Conservation (phyloP, 768 basidiomycete species). For the Termitomyces sp. region DNA sequence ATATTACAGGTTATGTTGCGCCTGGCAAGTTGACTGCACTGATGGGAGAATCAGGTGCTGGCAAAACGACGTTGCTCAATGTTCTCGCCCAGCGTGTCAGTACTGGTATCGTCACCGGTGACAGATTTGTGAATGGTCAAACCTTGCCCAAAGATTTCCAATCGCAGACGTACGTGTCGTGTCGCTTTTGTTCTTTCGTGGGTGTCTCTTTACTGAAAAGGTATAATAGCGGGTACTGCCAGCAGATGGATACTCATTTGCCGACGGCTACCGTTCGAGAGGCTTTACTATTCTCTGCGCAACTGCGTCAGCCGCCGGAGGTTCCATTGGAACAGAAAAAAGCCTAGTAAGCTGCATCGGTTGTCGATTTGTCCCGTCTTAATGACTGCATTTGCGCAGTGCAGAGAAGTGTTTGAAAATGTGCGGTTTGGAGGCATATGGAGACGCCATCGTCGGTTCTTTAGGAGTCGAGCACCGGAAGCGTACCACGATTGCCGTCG, state of each 20-base stretch:
- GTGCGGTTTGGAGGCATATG: slow-evolving; percentile 61
- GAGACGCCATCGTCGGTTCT: slow-evolving; percentile 64
- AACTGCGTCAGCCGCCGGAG: slow-evolving; percentile 64
- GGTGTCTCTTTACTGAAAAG: background rate
- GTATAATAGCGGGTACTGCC: slow-evolving; percentile 56
- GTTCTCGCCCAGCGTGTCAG: slow-evolving; percentile 35
- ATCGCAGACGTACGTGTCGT: slow-evolving; percentile 37
- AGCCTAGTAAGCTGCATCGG: slow-evolving; percentile 51
- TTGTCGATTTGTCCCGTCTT: background rate
- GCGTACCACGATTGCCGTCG: slow-evolving; percentile 82
- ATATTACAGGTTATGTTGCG: slow-evolving; percentile 74
- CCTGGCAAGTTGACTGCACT: slow-evolving; percentile 66
- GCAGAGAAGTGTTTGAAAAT: slow-evolving; percentile 26
- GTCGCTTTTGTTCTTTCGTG: background rate
- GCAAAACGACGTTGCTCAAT: slow-evolving; percentile 39
- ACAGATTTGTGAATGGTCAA: slow-evolving; percentile 36
- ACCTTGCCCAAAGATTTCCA: slow-evolving; percentile 38
- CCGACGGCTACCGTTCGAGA: slow-evolving; percentile 74
- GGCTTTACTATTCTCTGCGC: slow-evolving; percentile 75
- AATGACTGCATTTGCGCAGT: background rate
- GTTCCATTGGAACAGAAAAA: slow-evolving; percentile 72
- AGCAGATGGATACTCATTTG: slow-evolving; percentile 81
- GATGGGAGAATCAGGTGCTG: slow-evolving; percentile 45
- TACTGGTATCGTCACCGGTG: slow-evolving; percentile 32
- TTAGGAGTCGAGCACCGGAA: slow-evolving; percentile 71